Evolutionary conservation across 306 rosid genomes (phyloP), one percentile per base, ranked within the genome.

Genomic region (Rubus parviflorus): DNA sequence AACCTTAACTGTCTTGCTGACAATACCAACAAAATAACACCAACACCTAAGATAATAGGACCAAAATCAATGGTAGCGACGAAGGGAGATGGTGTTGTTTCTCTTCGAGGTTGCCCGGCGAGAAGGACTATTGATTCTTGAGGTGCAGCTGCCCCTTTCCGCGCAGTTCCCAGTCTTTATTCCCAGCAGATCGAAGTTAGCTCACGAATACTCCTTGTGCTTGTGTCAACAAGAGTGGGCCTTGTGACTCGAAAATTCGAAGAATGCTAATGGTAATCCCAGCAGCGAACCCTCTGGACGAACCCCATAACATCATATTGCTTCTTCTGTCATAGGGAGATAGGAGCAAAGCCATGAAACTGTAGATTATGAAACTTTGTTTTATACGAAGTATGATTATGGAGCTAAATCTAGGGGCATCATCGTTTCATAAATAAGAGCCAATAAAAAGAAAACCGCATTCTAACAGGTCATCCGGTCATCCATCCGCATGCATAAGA

Each of bases 101-200:
- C 92, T 87, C 90, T 93, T 93, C 97, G 97, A 93, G 68, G 87
- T 93, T 15, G 97, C 98, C 73, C 98, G 84, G 88, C 96, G 97
- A 47, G 98, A 93, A 15, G 98, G 98, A 15, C 98, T n/a, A n/a
- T n/a, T n/a, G 83, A 0, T 64, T 61, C 84, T 93, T 91, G 92
- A 87, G 93, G 87, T 91, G 37, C 4, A 40, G 73, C 73, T 93
- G 98, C 1, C 98, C 98, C 85, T 83, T 89, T 67, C 98, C 98
- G 0, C 89, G 87, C 52, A 93, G 66, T 7, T 97, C 98, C 73
- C 98, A 88, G 88, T 88, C 89, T 12, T 83, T 83, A 88, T 91
- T 91, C 3, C 98, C 98, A 5, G 98, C 98, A 66, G n/a, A n/a
- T n/a, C n/a, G 98, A 91, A 6, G 98, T 93, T 70, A 87, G 90